phyloP scores from a whole-genome alignment of 768 basidiomycete species.

The Paxillus rubicundulus region DNA sequence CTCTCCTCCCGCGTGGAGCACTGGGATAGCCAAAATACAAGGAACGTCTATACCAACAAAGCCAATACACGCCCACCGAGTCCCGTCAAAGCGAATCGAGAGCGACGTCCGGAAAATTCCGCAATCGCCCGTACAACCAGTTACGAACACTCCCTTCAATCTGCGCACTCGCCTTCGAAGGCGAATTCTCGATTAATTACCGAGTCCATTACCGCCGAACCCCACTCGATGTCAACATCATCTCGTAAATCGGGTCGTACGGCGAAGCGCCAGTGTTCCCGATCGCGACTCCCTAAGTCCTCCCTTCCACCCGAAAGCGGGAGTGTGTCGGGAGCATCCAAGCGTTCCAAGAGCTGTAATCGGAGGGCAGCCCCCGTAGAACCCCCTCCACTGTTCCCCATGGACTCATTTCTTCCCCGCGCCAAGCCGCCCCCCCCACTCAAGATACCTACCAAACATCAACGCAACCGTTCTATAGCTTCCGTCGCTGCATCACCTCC shows the following conservation, averaged over 20 bases:
- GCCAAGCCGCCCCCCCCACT: slow-evolving; percentile 19
- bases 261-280: not conserved
- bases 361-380: not conserved
- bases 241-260: not conserved
- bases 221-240: not conserved
- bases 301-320: too few relatives aligned
- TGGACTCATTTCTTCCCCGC: slow-evolving; percentile 22
- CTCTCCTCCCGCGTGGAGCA: not conserved
- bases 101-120: not conserved
- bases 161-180: not conserved
- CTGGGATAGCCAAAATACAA: not conserved
- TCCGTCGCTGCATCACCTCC: not conserved
- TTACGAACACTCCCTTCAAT: not conserved
- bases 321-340: not conserved
- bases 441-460: slow-evolving; percentile 7
- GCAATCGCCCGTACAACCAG: not conserved
- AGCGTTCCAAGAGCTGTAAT: not conserved
- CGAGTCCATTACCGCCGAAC: not conserved
- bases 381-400: slow-evolving; percentile 10
- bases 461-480: slow-evolving; percentile 6
- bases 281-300: not conserved
- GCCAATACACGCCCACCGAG: not conserved
- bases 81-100: not conserved
- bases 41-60: not conserved
- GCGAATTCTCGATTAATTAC: not conserved